Evolutionary conservation across 371 early-diverging fungal species (phyloP).

Genomic region (Syncephalastrum sp.): DNA sequence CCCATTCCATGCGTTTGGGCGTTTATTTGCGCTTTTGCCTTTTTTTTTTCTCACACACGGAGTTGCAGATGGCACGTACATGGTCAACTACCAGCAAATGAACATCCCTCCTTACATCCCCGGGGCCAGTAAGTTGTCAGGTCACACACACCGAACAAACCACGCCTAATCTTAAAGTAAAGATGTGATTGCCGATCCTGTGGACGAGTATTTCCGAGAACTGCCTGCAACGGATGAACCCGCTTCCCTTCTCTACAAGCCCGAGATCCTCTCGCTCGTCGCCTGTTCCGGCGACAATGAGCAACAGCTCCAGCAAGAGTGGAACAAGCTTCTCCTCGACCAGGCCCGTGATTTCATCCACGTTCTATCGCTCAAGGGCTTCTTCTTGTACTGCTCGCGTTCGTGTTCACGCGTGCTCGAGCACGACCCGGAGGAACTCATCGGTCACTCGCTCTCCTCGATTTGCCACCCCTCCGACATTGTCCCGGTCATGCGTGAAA

Average conservation of each 20-base stretch:
- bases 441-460: constrained; percentile 50
- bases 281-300: constrained; percentile 16
- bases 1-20: background rate
- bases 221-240: constrained; percentile 1
- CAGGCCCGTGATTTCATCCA: constrained; percentile 52
- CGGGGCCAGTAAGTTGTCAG: background rate
- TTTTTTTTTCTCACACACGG: constrained; percentile 1
- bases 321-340: constrained; percentile 28
- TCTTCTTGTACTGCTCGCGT: constrained; percentile 56
- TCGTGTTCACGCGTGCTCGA: constrained; percentile 40
- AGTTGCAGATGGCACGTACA: constrained; percentile 9
- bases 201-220: constrained; percentile 13
- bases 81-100: constrained; percentile 48
- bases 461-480: constrained; percentile 66
- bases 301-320: constrained; percentile 24
- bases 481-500: constrained; percentile 62
- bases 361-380: constrained; percentile 60
- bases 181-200: constrained; percentile 11
- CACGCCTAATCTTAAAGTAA: background rate
- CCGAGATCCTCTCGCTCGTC: constrained; percentile 7
- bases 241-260: background rate
- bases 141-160: background rate
- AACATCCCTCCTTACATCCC: constrained; percentile 34
- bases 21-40: constrained; percentile 5
- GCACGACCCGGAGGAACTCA: constrained; percentile 48